Percentiles rank a stretch among this genome's conserved stretches.
These are phyloP conservation scores for Suillus alpinus DNA, from an alignment of 768 basidiomycete genomes.

Conservation along the genomic window DNA sequence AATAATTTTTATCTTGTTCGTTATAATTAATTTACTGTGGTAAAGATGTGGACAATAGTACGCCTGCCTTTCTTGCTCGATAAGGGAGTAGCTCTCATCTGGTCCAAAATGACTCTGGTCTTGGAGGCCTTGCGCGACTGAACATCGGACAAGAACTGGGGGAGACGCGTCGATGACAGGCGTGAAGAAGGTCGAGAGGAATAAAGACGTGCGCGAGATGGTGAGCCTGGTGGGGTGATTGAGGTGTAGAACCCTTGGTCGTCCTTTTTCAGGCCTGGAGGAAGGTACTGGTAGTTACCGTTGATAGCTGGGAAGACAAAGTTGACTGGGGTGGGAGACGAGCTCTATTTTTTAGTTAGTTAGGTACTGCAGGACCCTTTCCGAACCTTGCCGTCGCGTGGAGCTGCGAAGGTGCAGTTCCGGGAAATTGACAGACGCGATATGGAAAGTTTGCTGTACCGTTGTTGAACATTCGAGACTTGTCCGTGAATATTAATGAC, in stretches of 20 bases:
- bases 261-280: conserved; percentile 49
- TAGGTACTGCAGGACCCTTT: too few relatives aligned
- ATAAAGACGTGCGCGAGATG: conserved; percentile 13
- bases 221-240: conserved; percentile 17
- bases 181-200: conserved; percentile 24
- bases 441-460: background rate
- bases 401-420: background rate
- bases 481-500: background rate
- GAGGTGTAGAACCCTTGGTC: conserved; percentile 52
- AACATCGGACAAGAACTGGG: conserved; percentile 46
- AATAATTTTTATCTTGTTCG: too few relatives aligned
- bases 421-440: background rate
- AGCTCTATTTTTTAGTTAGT: too few relatives aligned
- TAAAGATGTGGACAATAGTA: too few relatives aligned
- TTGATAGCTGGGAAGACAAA: conserved; percentile 52
- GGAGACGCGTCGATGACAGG: conserved; percentile 38
- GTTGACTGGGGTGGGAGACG: conserved; percentile 16
- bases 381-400: too few relatives aligned
- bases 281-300: conserved; percentile 22
- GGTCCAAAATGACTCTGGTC: conserved; percentile 60
- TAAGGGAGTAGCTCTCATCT: conserved; percentile 39
- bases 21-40: too few relatives aligned
- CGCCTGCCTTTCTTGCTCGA: conserved; percentile 1
- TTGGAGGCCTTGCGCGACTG: conserved; percentile 43
- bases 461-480: background rate